Base-by-base conservation (phyloP, 805 yeast species). In the Scheffersomyces amazonensis region DNA sequence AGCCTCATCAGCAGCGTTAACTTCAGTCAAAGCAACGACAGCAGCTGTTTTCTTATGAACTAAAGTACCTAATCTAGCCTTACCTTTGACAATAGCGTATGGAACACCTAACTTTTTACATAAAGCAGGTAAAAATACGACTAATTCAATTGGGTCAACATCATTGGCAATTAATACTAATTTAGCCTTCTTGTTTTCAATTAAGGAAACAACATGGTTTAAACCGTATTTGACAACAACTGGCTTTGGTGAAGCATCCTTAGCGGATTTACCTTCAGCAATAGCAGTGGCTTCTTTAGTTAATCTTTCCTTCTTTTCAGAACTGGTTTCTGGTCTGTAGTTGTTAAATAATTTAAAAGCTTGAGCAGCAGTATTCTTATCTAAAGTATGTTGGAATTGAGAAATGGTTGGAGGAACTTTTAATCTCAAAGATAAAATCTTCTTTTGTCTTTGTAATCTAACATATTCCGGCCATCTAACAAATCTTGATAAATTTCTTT, bases 31-130 rank as follows among this genome's bases (percentile, higher is more conserved):
- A 62, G 98, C 98, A 63, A 95, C 96, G 55, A 88, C 97, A 47
- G 98, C 82, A 52, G 98, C 83, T 64, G 91, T 89, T 84, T 91
- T 91, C 81, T 90, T 81, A 89, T 91, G 96, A 50, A 89, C 96
- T 62, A 91, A 64, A 62, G 97, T 56, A 32, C 70, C 70, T 53
- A 62, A 62, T 62, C 68, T 62, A 37, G 72, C 72, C 63, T 66
- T 68, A 56, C 72, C 73, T 61, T 68, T 68, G 33, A 63, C 62
- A 47, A 63, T 53, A 39, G 69, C 69, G 57, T 64, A 63, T 70
- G 99, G 98, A 53, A 93, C 90, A 77, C 97, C 98, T 95, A 91
- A 82, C 85, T 93, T 93, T 79, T 91, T 88, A 80, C 97, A 91
- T 67, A 91, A 81, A 73, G 99, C 97, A 68, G 99, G 99, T 61